A percentile compares a stretch with the other conserved stretches of the same genome.
These are phyloP conservation scores for Dentipellis sp. DNA, from an alignment of 768 basidiomycete genomes.

Conservation along the genomic window DNA sequence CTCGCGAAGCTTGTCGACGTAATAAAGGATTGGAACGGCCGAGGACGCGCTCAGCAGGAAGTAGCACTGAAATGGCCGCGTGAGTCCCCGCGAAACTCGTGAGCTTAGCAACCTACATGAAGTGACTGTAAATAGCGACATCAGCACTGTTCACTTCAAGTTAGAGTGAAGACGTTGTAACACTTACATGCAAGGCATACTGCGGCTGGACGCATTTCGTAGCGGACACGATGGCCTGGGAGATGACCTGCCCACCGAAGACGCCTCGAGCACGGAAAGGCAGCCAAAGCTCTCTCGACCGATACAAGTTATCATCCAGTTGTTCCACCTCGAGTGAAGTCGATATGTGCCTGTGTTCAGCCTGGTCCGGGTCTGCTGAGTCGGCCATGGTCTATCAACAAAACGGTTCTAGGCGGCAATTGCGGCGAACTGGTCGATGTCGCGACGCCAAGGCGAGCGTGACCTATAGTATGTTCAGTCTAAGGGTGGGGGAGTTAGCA, in stretches of 20 bases:
- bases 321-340: constrained; percentile 71
- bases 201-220: constrained; percentile 61
- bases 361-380: constrained; percentile 3
- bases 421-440: too few relatives aligned
- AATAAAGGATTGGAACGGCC: constrained; percentile 66
- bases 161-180: neutral
- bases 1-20: constrained; percentile 66
- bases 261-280: constrained; percentile 60
- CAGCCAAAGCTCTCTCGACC: constrained; percentile 65
- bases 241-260: constrained; percentile 86
- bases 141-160: neutral
- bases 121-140: constrained; percentile 36
- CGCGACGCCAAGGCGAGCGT: too few relatives aligned
- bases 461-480: too few relatives aligned
- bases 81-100: too few relatives aligned
- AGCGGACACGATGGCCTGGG: constrained; percentile 76
- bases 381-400: constrained; percentile 5
- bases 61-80: constrained; percentile 47
- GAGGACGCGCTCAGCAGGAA: constrained; percentile 72
- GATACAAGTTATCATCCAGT: constrained; percentile 68
- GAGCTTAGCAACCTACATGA: constrained; percentile 40
- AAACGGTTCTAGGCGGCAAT: too few relatives aligned
- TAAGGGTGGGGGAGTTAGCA: too few relatives aligned
- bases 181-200: constrained; percentile 64
- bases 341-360: constrained; percentile 38